Evolutionary conservation across 306 rosid species (phyloP).

Genomic region (Vigna radiata): DNA sequence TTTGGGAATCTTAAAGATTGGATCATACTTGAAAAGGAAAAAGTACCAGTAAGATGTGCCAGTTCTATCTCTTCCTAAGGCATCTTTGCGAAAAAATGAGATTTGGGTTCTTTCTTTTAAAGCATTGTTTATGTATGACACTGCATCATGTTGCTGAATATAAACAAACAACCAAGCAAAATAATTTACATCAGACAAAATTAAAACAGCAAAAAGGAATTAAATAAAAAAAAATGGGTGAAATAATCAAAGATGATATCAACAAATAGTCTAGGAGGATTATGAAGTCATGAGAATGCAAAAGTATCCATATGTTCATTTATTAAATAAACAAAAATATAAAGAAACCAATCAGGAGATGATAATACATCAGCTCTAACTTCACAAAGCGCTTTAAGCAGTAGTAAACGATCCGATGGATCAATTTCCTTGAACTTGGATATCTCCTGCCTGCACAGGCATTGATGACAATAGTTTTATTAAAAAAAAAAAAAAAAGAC

Average conservation of each 20-base stretch:
- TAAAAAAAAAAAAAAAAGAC: neutral
- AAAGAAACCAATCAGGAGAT: conserved; percentile 36
- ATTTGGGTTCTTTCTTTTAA: conserved; percentile 75
- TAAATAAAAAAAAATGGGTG: neutral
- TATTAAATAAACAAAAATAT: neutral
- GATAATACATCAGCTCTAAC: conserved; percentile 75
- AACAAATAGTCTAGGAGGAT: conserved; percentile 12
- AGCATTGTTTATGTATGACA: conserved; percentile 70
- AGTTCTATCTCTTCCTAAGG: conserved; percentile 67
- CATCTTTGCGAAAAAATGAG: conserved; percentile 72
- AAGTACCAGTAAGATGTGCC: conserved; percentile 75
- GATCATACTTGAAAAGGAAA: neutral
- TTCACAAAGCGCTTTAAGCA: conserved; percentile 92
- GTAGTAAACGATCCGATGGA: conserved; percentile 69
- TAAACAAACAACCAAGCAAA: conserved; percentile 38
- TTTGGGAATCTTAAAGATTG: conserved; percentile 11
- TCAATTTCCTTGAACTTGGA: conserved; percentile 70
- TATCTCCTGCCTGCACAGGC: conserved; percentile 81
- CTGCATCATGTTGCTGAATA: conserved; percentile 80
- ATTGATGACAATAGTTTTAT: conserved; percentile 37
- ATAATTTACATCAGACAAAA: neutral
- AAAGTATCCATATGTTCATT: conserved; percentile 12
- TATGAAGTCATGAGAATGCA: conserved; percentile 9
- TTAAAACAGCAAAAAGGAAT: neutral
- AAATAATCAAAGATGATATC: conserved; percentile 3